A percentile compares a stretch with the other conserved stretches of the same genome.
These are phyloP conservation scores for Pterocarpus santalinus DNA, from an alignment of 306 rosid genomes.

Conservation along the genomic window DNA sequence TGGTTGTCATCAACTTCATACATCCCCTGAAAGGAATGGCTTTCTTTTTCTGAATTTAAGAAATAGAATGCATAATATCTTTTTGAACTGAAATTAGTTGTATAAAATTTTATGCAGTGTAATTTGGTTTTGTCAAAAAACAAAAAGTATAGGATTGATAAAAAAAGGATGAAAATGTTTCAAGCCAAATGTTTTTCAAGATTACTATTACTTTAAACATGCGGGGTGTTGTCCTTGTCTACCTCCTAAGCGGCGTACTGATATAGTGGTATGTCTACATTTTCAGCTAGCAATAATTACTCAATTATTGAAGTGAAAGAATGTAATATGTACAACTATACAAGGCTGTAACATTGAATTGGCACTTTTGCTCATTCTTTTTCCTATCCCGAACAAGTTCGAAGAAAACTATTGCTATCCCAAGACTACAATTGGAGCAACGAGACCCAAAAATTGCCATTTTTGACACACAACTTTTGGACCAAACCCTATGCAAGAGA, in stretches of 20 bases:
- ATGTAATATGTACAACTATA: too few relatives aligned
- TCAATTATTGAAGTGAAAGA: conserved; percentile 2
- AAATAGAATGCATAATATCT: background rate
- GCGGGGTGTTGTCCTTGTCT: too few relatives aligned
- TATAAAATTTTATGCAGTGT: background rate
- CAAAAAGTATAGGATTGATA: too few relatives aligned
- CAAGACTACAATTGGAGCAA: conserved; percentile 12
- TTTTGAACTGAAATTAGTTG: background rate
- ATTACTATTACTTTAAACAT: too few relatives aligned
- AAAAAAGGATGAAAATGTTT: too few relatives aligned
- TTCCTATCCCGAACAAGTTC: background rate
- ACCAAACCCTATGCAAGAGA: background rate
- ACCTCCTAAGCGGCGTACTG: too few relatives aligned
- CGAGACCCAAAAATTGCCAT: background rate
- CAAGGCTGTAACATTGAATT: background rate
- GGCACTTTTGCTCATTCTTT: background rate
- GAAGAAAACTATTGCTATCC: background rate
- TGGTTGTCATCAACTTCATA: conserved; percentile 29
- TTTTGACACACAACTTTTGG: background rate
- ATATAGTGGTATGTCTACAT: background rate
- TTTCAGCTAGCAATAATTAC: conserved; percentile 1
- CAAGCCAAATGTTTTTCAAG: too few relatives aligned
- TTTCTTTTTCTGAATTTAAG: too few relatives aligned
- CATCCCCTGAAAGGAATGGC: conserved; percentile 6
- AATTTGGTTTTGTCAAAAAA: background rate